Evolutionary conservation across 495 filamentous ascomycete species (phyloP), one percentile per base, ranked within the genome.

Genomic region (Aspergillus steynii): DNA sequence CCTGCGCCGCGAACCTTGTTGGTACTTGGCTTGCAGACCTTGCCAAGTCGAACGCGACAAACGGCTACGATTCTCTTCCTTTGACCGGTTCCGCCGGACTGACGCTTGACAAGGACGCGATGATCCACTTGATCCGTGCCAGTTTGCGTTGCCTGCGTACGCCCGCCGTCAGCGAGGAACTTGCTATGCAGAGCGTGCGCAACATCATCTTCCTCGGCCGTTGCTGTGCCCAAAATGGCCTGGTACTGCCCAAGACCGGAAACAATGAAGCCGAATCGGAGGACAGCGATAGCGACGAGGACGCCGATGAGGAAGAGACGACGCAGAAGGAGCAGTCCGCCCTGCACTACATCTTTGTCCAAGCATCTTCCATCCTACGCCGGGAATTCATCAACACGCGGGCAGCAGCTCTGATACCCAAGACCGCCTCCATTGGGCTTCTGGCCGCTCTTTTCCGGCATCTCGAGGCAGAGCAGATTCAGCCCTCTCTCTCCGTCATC

Each of bases 21-120:
- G 88, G 89, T 29, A 77, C 83, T 29, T 93, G 87, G 76, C 86
- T 97, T 55, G 85, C 88, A 0, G 90, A 96, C 68, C 84, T 96
- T 54, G 88, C 90, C 32, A 83, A 84, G 56, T 83, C 79, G 2
- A 86, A 86, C 58, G 76, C 77, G 3, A 78, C 80, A 12, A 65
- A 68, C 47, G 83, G 78, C 4, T 80, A 86, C 50, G 66, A 71
- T 20, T 74, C 73, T 7, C 63, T 93, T 27, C 90, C 90, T 1
- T 72, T 97, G 28, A 64, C 75, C 47, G 90, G 92, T 12, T 89
- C 87, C 6, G 72, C 83, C 27, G 95, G 92, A 9, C 77, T 97
- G 26, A 74, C 80, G 51, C 79, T 99, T 25, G 77, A 78, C 45
- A 82, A 75, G 14, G 80, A 85, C 9, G 85, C 88, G 37, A 86